phyloP scores from a whole-genome alignment of 306 rosid genomes.

The Trifolium repens region DNA sequence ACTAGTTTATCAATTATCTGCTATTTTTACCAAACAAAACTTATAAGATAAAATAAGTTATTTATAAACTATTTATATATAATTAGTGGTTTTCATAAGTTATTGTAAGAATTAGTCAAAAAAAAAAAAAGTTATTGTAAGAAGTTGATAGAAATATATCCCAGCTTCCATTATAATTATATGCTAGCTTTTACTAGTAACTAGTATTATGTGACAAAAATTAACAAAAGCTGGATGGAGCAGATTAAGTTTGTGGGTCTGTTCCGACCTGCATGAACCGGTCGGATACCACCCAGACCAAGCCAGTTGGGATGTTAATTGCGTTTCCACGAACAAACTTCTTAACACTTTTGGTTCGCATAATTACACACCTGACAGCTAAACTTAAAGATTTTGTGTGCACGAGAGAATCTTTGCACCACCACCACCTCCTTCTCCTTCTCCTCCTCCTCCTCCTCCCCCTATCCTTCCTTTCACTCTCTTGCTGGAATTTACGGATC shows the following conservation, averaged over 20 bases:
- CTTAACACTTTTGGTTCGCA: background rate
- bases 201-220: background rate
- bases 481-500: background rate
- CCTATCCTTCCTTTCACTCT: too few relatives aligned
- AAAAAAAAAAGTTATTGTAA: too few relatives aligned
- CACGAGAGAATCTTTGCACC: slow-evolving; percentile 38
- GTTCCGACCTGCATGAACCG: slow-evolving; percentile 82
- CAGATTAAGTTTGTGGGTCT: slow-evolving; percentile 38
- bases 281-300: slow-evolving; percentile 75
- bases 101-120: too few relatives aligned
- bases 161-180: too few relatives aligned
- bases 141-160: too few relatives aligned
- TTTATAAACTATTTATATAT: too few relatives aligned
- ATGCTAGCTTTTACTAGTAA: too few relatives aligned
- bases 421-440: background rate
- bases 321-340: slow-evolving; percentile 39
- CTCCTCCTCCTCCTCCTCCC: background rate
- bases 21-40: too few relatives aligned
- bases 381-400: slow-evolving; percentile 49
- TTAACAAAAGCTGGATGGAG: slow-evolving; percentile 28
- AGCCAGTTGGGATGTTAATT: slow-evolving; percentile 70
- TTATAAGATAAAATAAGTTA: too few relatives aligned
- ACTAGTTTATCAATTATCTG: too few relatives aligned
- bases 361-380: slow-evolving; percentile 58
- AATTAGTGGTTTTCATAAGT: too few relatives aligned